Evolutionary conservation across 352 stramenopile species (phyloP), one percentile per base, ranked within the genome.

Genomic region (Pilasporangium apinafurcum): DNA sequence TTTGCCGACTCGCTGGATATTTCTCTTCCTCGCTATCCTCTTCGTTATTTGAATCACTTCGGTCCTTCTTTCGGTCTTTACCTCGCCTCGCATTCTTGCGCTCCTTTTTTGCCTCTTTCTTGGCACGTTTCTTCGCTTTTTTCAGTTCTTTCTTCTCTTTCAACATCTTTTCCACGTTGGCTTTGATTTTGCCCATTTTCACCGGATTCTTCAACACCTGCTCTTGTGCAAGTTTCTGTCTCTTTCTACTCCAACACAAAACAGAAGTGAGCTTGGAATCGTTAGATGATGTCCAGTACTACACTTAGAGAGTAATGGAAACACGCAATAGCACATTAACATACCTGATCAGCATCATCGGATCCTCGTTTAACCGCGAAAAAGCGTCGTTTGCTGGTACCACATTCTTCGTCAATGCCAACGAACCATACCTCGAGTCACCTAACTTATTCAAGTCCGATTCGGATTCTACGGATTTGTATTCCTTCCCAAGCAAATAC

Each of bases 301-400:
- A 29, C 14, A 7, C n/a, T n/a, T n/a, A 43, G 6, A 29, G 24
- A 20, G 41, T 31, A 31, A 31, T 25, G 12, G 13, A 8, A 48
- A 47, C 5, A 10, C n/a, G 20, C 5, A 44, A 9, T 3, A 5
- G 18, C 20, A 31, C 22, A 33, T 69, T 35, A 13, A 57, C 51
- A 41, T 73, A 77, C 53, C 74, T 70, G 28, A 98, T 97, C 14
- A 93, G 51, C 78, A 97, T 98, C 91, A 98, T 97, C 2, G 95
- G 95, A 65, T 98, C 95, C 53, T 98, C 95, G 26, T 97, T 86
- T 22, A 96, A 62, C 17, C 95, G 59, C 35, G 92, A 92, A 66
- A 98, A 98, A 14, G 76, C 58, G 51, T 98, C 88, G 44, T 97
- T 98, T 8, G 78, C 67, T 1, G 78, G 65, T 7, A 83, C 37